Evolutionary conservation across 345 rosid genomes (phyloP).

Genomic region (Trapa incisa): DNA sequence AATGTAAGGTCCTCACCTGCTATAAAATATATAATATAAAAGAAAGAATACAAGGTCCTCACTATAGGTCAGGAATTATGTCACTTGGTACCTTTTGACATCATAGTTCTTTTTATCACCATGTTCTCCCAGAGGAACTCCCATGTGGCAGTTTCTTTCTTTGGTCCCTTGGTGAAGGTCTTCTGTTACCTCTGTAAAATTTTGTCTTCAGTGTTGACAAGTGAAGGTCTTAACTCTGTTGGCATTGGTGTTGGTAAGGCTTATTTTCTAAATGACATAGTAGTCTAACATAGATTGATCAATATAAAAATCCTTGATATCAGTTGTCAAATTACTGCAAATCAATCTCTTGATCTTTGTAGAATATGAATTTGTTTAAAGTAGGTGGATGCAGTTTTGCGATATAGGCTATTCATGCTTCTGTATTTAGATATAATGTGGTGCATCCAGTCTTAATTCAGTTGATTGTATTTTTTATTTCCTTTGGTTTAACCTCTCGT

Average conservation of each 20-base stretch:
- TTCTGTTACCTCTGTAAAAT: neutral
- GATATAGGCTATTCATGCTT: neutral
- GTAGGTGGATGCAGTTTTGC: neutral
- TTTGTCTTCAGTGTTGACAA: neutral
- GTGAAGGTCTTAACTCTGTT: too few relatives aligned
- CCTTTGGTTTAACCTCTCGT: neutral
- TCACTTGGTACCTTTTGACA: neutral
- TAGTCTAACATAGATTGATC: neutral
- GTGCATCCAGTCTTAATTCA: neutral
- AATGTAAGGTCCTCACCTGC: conserved; percentile 39
- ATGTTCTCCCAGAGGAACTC: neutral
- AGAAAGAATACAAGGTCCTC: too few relatives aligned
- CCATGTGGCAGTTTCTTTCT: neutral
- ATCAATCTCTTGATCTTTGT: neutral
- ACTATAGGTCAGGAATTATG: neutral
- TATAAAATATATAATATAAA: too few relatives aligned
- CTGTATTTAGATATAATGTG: neutral
- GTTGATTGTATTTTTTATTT: too few relatives aligned
- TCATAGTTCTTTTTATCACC: neutral
- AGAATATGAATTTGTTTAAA: neutral
- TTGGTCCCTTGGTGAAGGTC: too few relatives aligned
- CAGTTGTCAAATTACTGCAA: neutral
- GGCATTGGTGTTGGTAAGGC: neutral
- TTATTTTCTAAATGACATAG: neutral
- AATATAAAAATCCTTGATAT: neutral